Conservation (phyloP, 75 land plant genomes). For the Larix kaempferi region DNA sequence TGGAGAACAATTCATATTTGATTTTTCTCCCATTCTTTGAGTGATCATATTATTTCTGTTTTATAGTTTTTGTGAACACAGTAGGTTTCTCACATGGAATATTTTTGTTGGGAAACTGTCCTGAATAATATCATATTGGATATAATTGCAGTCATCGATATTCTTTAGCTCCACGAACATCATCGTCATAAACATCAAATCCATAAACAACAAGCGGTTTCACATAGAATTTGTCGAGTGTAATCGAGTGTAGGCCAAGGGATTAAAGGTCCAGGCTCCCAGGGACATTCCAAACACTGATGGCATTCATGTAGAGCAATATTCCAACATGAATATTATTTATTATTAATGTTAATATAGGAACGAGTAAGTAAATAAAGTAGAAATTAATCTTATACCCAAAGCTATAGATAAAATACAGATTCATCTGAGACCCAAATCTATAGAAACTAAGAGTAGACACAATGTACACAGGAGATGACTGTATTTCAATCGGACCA, state of each 20-base stretch:
- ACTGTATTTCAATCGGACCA: slow-evolving; percentile 9
- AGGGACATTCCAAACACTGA: slow-evolving; percentile 83
- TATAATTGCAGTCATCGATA: slow-evolving; percentile 35
- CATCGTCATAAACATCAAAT: slow-evolving; percentile 31
- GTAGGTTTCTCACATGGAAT: no score
- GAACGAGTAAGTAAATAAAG: no score
- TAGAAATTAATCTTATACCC: no score
- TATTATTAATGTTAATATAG: background rate
- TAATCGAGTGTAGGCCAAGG: slow-evolving; percentile 31
- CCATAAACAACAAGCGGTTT: slow-evolving; percentile 54
- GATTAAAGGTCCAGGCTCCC: slow-evolving; percentile 46
- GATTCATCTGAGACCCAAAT: no score
- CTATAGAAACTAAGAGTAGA: background rate
- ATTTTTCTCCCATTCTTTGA: no score
- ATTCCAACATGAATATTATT: background rate
- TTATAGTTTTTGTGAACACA: no score
- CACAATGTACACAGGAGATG: background rate
- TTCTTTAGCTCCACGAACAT: no score
- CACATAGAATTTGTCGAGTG: slow-evolving; percentile 55
- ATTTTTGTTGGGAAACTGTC: background rate
- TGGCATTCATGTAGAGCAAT: slow-evolving; percentile 52
- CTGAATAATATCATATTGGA: background rate
- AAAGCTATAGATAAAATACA: no score
- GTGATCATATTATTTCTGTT: no score
- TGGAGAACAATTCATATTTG: no score